These are phyloP conservation scores for Candida ascalaphidarum DNA, from an alignment of 805 yeast species.

Conservation along the genomic window DNA sequence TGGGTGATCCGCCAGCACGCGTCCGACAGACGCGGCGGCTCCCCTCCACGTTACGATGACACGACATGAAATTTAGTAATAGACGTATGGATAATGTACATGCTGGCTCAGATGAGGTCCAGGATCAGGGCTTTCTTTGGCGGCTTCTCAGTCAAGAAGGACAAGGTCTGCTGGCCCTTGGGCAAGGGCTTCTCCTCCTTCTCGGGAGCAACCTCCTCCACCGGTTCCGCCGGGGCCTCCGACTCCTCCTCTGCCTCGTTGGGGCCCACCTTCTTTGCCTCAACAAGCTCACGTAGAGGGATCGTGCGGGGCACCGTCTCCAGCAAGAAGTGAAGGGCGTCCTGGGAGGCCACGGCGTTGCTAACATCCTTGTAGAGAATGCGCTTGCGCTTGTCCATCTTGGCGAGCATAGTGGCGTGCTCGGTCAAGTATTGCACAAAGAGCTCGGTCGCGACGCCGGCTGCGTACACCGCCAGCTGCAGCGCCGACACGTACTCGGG, in stretches of 20 bases:
- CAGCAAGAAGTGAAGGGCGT: conserved; percentile 52
- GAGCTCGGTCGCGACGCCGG: conserved; percentile 72
- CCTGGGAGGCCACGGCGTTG: conserved; percentile 49
- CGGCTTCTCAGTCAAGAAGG: conserved; percentile 3
- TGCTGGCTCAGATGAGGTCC: no score
- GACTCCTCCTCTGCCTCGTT: conserved; percentile 6
- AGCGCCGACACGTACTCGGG: conserved; percentile 64
- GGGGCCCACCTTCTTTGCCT: conserved; percentile 33
- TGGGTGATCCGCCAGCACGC: no score
- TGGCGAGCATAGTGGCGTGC: conserved; percentile 60
- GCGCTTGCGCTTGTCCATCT: conserved; percentile 58
- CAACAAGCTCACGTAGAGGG: conserved; percentile 40
- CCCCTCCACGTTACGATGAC: no score
- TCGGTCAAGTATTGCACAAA: conserved; percentile 64
- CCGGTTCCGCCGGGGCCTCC: conserved; percentile 2
- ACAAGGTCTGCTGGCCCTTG: conserved; percentile 35
- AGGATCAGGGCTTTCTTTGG: conserved; percentile 24
- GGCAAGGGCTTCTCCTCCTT: conserved; percentile 8
- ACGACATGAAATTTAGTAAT: no score
- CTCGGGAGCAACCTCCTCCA: conserved; percentile 1
- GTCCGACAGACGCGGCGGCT: no score
- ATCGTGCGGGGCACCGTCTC: conserved; percentile 62
- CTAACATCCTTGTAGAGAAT: conserved; percentile 66
- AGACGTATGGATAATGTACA: no score
- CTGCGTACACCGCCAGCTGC: conserved; percentile 62